A percentile compares a stretch with the other conserved stretches of the same genome.
Evolutionary conservation across 805 yeast species (phyloP).

Genomic region (Wickerhamiella vanderwaltii): DNA sequence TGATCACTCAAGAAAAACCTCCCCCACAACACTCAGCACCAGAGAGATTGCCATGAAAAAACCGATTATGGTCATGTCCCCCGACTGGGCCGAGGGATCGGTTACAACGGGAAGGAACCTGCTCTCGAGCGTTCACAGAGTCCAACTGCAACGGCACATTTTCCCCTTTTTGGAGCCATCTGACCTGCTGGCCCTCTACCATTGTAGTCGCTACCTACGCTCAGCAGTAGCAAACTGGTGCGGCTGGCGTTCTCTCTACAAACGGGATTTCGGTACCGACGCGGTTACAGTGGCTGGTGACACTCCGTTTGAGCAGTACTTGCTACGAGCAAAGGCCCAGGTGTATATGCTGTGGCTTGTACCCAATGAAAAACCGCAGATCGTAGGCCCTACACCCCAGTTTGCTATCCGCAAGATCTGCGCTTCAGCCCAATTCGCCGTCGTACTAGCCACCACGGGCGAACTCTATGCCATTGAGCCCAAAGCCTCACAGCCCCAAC

Average conservation of each 20-base stretch:
- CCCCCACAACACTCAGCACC: too few species aligned
- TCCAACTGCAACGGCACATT: constrained; percentile 7
- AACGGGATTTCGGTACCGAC: constrained; percentile 5
- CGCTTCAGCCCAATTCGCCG: constrained; percentile 4
- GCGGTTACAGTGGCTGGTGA: neutral
- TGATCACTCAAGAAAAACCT: too few species aligned
- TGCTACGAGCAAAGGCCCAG: constrained; percentile 7
- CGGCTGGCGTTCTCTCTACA: constrained; percentile 7
- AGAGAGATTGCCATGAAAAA: neutral
- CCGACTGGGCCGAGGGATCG: neutral
- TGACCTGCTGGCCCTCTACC: constrained; percentile 9
- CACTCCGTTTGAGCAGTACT: constrained; percentile 8
- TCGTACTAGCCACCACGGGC: constrained; percentile 1
- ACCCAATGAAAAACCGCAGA: constrained; percentile 8
- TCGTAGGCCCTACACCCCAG: constrained; percentile 10
- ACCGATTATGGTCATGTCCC: constrained; percentile 6
- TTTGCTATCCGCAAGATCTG: constrained; percentile 4
- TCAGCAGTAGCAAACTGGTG: constrained; percentile 1
- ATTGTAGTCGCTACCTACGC: neutral
- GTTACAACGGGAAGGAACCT: neutral
- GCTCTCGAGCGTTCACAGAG: neutral
- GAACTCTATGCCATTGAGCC: constrained; percentile 9
- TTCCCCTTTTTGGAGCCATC: constrained; percentile 5
- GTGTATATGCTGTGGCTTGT: constrained; percentile 8
- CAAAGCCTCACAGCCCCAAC: neutral